These are phyloP conservation scores for Picochlorum sp. DNA, from an alignment of 139 green algal species.

Conservation along the genomic window DNA sequence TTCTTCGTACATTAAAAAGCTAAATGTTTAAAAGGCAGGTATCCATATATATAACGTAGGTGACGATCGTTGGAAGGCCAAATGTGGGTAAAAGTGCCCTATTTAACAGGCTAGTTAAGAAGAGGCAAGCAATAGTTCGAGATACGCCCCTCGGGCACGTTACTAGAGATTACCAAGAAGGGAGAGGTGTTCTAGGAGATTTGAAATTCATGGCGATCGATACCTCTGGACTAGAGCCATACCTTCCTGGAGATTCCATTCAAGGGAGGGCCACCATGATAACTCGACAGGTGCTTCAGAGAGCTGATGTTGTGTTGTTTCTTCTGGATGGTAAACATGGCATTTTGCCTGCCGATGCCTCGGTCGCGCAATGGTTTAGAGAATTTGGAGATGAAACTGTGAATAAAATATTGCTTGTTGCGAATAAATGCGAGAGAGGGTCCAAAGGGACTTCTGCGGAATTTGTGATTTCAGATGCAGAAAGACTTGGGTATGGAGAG, in stretches of 20 bases:
- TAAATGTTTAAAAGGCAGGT: neutral
- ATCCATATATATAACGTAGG: conserved; percentile 10
- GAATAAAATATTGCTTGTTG: conserved; percentile 43
- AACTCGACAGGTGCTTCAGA: conserved; percentile 36
- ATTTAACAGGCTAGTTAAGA: conserved; percentile 69
- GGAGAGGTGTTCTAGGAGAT: conserved; percentile 57
- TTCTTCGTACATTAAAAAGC: too few relatives aligned
- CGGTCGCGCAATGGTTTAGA: conserved; percentile 63
- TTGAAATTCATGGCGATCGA: conserved; percentile 73
- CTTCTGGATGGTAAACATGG: conserved; percentile 63
- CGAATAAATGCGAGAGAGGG: conserved; percentile 79
- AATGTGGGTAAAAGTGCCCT: conserved; percentile 89
- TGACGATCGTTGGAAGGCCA: conserved; percentile 69
- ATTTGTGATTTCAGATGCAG: conserved; percentile 17
- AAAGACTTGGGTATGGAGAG: conserved; percentile 64
- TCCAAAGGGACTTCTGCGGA: neutral
- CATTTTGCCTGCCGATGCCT: conserved; percentile 42
- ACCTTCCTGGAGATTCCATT: conserved; percentile 25
- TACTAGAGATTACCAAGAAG: conserved; percentile 83
- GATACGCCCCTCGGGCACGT: conserved; percentile 86
- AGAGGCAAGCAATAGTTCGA: conserved; percentile 59
- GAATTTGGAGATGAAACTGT: neutral
- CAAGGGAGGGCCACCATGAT: conserved; percentile 51
- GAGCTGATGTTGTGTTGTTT: conserved; percentile 52
- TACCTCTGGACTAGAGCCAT: conserved; percentile 81